A percentile compares a stretch with the other conserved stretches of the same genome.
These are phyloP conservation scores for Schizophyllum amplum DNA, from an alignment of 1,284 basidiomycete species.

Conservation along the genomic window DNA sequence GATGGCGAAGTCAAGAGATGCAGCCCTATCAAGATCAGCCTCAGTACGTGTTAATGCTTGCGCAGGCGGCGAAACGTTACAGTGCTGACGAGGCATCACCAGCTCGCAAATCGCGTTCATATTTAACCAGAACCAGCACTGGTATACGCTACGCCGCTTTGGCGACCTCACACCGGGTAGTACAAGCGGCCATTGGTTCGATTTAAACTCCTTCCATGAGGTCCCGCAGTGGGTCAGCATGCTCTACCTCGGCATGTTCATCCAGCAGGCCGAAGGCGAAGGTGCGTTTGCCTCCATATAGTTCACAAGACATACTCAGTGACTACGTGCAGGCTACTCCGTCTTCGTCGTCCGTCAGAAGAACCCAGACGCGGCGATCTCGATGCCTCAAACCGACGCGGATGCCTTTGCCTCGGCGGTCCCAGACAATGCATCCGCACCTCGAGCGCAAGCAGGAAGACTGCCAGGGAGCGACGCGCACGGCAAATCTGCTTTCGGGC, in stretches of 20 bases:
- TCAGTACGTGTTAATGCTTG: constrained; percentile 50
- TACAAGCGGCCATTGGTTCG: constrained; percentile 71
- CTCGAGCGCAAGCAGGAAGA: constrained; percentile 20
- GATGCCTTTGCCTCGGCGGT: constrained; percentile 57
- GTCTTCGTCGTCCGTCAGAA: constrained; percentile 71
- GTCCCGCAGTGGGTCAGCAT: constrained; percentile 79
- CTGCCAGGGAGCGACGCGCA: constrained; percentile 11
- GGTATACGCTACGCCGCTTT: constrained; percentile 67
- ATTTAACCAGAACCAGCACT: constrained; percentile 3
- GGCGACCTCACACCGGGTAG: constrained; percentile 22
- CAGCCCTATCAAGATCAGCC: constrained; percentile 66
- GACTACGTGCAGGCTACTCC: constrained; percentile 86
- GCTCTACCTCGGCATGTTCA: constrained; percentile 77
- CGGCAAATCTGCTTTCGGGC: constrained; percentile 6
- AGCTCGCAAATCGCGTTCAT: background rate
- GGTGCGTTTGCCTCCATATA: too few relatives aligned
- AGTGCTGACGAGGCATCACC: background rate
- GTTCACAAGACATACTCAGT: too few relatives aligned
- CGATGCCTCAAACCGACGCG: constrained; percentile 55
- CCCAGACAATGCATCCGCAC: constrained; percentile 31
- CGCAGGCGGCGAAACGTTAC: background rate
- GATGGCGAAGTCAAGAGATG: constrained; percentile 86
- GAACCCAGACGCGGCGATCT: constrained; percentile 36
- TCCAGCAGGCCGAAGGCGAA: constrained; percentile 82
- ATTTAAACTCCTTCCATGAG: constrained; percentile 74